Evolutionary conservation across 331 rosid genomes (phyloP).

Genomic region (Quercus phellos): DNA sequence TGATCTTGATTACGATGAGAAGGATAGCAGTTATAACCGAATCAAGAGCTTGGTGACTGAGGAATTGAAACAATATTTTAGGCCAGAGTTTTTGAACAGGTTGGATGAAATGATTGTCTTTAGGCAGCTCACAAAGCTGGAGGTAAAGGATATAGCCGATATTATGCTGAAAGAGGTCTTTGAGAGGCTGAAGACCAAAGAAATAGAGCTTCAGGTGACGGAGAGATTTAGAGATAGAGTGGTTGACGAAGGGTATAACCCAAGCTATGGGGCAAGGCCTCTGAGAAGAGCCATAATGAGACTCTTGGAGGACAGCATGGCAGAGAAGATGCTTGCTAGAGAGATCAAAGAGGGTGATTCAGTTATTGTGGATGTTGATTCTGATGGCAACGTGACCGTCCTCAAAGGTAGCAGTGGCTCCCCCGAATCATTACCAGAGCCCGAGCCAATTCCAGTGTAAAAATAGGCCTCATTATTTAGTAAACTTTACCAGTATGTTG

Average conservation of each 20-base stretch:
- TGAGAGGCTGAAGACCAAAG: slow-evolving; percentile 66
- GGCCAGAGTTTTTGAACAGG: slow-evolving; percentile 88
- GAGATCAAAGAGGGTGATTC: slow-evolving; percentile 94
- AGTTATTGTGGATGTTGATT: slow-evolving; percentile 77
- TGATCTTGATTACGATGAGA: slow-evolving; percentile 83
- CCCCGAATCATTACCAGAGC: slow-evolving; percentile 50
- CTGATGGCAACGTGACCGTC: slow-evolving; percentile 93
- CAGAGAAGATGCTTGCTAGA: slow-evolving; percentile 92
- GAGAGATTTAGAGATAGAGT: slow-evolving; percentile 89
- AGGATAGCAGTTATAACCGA: slow-evolving; percentile 80
- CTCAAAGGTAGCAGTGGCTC: slow-evolving; percentile 79
- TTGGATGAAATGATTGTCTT: slow-evolving; percentile 94
- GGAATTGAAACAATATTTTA: slow-evolving; percentile 81
- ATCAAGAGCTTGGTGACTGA: slow-evolving; percentile 91
- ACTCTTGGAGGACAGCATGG: slow-evolving; percentile 96
- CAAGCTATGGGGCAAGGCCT: slow-evolving; percentile 96
- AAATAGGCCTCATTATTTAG: not conserved
- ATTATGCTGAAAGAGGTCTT: slow-evolving; percentile 91
- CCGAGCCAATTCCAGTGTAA: slow-evolving; percentile 58
- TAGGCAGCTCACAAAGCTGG: slow-evolving; percentile 88
- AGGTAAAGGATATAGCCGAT: slow-evolving; percentile 88
- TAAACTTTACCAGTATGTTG: slow-evolving; percentile 15
- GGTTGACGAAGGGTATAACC: slow-evolving; percentile 90
- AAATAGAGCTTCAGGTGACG: slow-evolving; percentile 83
- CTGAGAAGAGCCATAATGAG: slow-evolving; percentile 93